These are phyloP conservation scores for Suillus paluster DNA, from an alignment of 768 basidiomycete species.

Conservation along the genomic window DNA sequence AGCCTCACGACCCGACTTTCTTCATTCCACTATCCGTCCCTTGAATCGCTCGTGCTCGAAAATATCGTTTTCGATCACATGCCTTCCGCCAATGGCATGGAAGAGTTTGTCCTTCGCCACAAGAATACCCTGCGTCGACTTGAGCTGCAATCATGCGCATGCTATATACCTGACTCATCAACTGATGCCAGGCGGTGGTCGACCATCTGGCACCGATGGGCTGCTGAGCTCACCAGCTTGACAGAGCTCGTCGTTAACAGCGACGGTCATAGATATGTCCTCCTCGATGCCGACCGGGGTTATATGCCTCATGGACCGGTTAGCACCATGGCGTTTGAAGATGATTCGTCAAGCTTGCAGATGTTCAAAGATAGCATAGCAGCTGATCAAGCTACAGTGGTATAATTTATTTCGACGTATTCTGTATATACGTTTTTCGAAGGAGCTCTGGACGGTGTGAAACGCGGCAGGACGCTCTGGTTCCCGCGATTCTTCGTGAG, in stretches of 20 bases:
- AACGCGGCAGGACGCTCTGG: slow-evolving; percentile 83
- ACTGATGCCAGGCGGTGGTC: slow-evolving; percentile 28
- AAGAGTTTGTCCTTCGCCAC: slow-evolving; percentile 37
- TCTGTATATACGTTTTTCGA: background rate
- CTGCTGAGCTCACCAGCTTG: slow-evolving; percentile 25
- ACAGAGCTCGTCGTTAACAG: slow-evolving; percentile 24
- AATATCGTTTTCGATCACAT: slow-evolving; percentile 34
- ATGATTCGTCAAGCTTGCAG: background rate
- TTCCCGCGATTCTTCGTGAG: too few species aligned
- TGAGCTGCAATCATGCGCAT: slow-evolving; percentile 30
- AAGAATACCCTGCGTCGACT: slow-evolving; percentile 28
- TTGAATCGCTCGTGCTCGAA: slow-evolving; percentile 33
- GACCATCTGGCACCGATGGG: slow-evolving; percentile 29
- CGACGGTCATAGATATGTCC: slow-evolving; percentile 24
- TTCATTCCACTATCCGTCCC: slow-evolving; percentile 30
- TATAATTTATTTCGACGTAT: background rate
- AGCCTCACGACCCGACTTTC: slow-evolving; percentile 26
- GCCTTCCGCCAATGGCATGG: slow-evolving; percentile 25
- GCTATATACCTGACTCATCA: slow-evolving; percentile 22
- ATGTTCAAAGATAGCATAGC: background rate
- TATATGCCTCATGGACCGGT: slow-evolving; percentile 23
- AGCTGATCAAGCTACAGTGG: background rate
- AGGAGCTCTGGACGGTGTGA: slow-evolving; percentile 52
- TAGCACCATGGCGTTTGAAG: background rate
- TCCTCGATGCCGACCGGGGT: slow-evolving; percentile 25